A percentile compares a stretch with the other conserved stretches of the same genome.
Conservation (phyloP, 2,329 filamentous ascomycete species). For the Byssothecium circinans region DNA sequence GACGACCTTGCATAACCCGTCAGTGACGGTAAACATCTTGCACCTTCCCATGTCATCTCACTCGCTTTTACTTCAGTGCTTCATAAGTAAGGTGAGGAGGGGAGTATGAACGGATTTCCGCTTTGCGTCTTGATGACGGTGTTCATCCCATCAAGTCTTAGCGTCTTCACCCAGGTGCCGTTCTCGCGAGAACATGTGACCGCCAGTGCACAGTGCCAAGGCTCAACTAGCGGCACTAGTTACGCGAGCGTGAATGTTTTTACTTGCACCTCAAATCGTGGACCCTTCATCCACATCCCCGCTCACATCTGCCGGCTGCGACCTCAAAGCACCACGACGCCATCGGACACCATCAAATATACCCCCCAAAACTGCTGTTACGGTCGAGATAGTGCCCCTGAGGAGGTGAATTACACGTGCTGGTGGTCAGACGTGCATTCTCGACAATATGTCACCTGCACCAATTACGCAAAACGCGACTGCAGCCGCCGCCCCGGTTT, state of each 20-base stretch:
- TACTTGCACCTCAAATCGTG: conserved; percentile 33
- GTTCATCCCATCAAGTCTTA: conserved; percentile 3
- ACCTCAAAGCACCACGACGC: conserved; percentile 18
- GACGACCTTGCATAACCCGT: no score
- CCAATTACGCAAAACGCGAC: conserved; percentile 25
- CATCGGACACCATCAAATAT: conserved; percentile 29
- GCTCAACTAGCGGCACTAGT: conserved; percentile 29
- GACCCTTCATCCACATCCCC: conserved; percentile 24
- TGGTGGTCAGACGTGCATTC: conserved; percentile 18
- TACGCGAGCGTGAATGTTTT: conserved; percentile 46
- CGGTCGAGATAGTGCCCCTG: conserved; percentile 10
- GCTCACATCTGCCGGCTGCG: conserved; percentile 15
- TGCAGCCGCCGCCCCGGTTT: conserved; percentile 14
- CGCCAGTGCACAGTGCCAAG: conserved; percentile 32
- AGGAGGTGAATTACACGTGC: conserved; percentile 18
- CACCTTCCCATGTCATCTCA: no score
- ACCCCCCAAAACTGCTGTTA: conserved; percentile 1
- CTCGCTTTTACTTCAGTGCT: no score
- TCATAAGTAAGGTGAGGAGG: no score
- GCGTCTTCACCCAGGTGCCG: conserved; percentile 7
- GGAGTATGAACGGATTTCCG: not conserved
- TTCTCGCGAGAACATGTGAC: conserved; percentile 29
- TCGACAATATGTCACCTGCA: conserved; percentile 40
- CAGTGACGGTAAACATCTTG: no score
- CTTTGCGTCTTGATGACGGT: not conserved